phyloP scores from a whole-genome alignment of 495 filamentous ascomycete genomes.

The Aspergillus carlsbadensis region DNA sequence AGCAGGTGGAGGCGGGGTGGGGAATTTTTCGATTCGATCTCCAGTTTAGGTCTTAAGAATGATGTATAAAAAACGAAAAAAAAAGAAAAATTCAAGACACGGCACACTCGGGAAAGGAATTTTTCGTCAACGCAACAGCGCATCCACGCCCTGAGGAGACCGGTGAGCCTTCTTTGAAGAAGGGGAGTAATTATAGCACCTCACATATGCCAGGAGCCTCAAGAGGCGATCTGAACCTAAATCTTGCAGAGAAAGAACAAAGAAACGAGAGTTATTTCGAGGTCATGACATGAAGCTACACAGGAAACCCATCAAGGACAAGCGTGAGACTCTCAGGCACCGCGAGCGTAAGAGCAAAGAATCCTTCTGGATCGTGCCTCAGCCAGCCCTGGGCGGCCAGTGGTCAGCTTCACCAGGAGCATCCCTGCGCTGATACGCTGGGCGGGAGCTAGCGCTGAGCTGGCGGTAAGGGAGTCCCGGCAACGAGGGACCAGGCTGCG shows the following conservation, averaged over 20 bases:
- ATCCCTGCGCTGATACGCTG: constrained; percentile 10
- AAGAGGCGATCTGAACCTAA: neutral
- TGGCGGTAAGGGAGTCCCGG: constrained; percentile 49
- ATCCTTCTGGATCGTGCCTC: constrained; percentile 23
- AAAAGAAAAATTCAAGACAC: constrained; percentile 14
- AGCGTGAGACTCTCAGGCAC: neutral
- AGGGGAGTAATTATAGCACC: constrained; percentile 7
- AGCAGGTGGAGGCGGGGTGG: constrained; percentile 30
- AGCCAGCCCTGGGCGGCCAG: constrained; percentile 25
- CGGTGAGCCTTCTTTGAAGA: constrained; percentile 9
- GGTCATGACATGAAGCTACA: constrained; percentile 5
- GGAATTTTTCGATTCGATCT: constrained; percentile 37
- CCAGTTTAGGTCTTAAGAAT: constrained; percentile 22
- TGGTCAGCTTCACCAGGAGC: neutral
- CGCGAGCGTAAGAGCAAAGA: constrained; percentile 2
- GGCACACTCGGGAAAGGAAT: constrained; percentile 17
- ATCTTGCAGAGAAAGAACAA: constrained; percentile 3
- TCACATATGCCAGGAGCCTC: constrained; percentile 21
- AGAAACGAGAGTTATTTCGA: neutral
- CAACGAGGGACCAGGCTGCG: constrained; percentile 30
- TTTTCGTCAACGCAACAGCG: constrained; percentile 2
- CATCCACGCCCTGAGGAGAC: neutral
- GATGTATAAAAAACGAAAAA: constrained; percentile 19
- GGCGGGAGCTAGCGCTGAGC: constrained; percentile 26
- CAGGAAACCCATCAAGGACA: constrained; percentile 19